These are phyloP conservation scores for Sarocladium oryzae DNA, from an alignment of 2,329 filamentous ascomycete genomes.

Conservation along the genomic window DNA sequence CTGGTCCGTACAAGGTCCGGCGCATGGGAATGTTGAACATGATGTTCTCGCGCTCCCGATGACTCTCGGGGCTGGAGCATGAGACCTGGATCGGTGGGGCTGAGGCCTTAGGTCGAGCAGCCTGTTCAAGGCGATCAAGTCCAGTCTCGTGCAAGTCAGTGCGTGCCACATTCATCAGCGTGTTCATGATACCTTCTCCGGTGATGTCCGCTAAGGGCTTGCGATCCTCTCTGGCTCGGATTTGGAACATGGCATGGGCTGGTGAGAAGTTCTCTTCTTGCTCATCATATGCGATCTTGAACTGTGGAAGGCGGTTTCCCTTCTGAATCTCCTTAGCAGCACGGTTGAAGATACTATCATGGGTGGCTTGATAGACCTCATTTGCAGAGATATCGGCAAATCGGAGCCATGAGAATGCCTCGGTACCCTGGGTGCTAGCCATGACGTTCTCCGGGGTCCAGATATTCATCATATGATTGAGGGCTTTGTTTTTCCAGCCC, in stretches of 20 bases:
- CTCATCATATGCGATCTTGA: conserved; percentile 67
- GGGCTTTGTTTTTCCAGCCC: conserved; percentile 72
- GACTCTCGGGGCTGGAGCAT: conserved; percentile 60
- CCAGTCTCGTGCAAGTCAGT: conserved; percentile 61
- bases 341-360: conserved; percentile 66
- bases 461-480: conserved; percentile 81
- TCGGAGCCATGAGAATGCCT: conserved; percentile 81
- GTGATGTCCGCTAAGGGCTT: conserved; percentile 64
- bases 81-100: conserved; percentile 81
- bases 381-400: conserved; percentile 72
- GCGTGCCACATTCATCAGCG: conserved; percentile 72
- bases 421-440: conserved; percentile 51
- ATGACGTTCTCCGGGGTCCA: conserved; percentile 77
- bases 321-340: conserved; percentile 54
- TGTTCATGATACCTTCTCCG: conserved; percentile 63
- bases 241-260: conserved; percentile 73
- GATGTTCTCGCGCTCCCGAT: conserved; percentile 61
- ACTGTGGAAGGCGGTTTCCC: conserved; percentile 53
- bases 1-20: conserved; percentile 64
- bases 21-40: conserved; percentile 77
- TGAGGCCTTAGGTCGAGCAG: conserved; percentile 68
- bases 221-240: conserved; percentile 62
- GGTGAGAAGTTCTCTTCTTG: conserved; percentile 59
- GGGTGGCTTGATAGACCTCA: conserved; percentile 66
- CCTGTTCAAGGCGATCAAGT: conserved; percentile 72